Conservation (phyloP, 192 early-diverging fungal species). For the Entomortierella chlamydospora region DNA sequence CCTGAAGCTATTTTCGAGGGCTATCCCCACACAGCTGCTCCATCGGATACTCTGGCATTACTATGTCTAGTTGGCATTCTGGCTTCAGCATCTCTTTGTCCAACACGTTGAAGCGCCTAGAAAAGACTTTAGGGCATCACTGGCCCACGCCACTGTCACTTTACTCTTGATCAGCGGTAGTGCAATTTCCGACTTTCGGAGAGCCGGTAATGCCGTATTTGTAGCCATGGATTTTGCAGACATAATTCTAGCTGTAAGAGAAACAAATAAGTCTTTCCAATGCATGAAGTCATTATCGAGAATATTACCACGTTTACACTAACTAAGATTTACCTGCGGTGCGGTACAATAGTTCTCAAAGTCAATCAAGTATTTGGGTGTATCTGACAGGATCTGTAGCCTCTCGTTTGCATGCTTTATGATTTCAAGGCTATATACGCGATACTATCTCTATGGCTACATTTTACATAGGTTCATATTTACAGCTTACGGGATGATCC, state of each 20-base stretch:
- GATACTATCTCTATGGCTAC: slow-evolving; percentile 77
- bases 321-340: too few relatives aligned
- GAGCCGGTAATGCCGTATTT: slow-evolving; percentile 72
- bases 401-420: slow-evolving; percentile 75
- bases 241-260: slow-evolving; percentile 68
- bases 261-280: background rate
- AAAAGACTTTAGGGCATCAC: slow-evolving; percentile 66
- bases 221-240: slow-evolving; percentile 75
- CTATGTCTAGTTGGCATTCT: slow-evolving; percentile 67
- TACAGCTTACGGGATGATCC: slow-evolving; percentile 68
- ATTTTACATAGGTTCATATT: slow-evolving; percentile 68
- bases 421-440: slow-evolving; percentile 79
- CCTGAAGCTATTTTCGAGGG: slow-evolving; percentile 63
- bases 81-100: slow-evolving; percentile 71
- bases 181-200: slow-evolving; percentile 69
- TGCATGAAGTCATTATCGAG: too few relatives aligned
- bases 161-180: slow-evolving; percentile 66
- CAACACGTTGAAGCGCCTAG: slow-evolving; percentile 68
- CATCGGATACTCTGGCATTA: slow-evolving; percentile 68
- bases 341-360: slow-evolving; percentile 68
- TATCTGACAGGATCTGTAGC: slow-evolving; percentile 64
- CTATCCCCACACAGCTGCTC: slow-evolving; percentile 64
- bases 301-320: background rate
- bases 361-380: slow-evolving; percentile 77
- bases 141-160: slow-evolving; percentile 72